Evolutionary conservation across 106 monocot genomes (phyloP).

Genomic region (Dendrobium huoshanense): DNA sequence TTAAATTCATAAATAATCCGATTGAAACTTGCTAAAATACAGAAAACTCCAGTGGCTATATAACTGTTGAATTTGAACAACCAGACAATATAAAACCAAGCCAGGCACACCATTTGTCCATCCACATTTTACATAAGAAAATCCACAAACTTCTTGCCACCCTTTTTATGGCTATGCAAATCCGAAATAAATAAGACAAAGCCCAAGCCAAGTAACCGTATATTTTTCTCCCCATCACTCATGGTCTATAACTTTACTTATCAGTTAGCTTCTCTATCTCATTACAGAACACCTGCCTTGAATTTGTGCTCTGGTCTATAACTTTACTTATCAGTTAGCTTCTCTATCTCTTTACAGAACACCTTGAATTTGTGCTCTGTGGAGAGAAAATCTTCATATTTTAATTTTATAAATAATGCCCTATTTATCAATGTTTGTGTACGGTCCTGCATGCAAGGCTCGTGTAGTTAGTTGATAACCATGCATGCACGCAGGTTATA

Average conservation of each 20-base stretch:
- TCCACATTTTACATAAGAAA: background rate
- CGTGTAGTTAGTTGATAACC: background rate
- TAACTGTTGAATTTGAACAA: background rate
- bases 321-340: background rate
- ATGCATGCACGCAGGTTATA: background rate
- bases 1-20: background rate
- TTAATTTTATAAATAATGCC: background rate
- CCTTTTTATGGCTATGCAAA: background rate
- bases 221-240: background rate
- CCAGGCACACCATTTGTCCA: background rate
- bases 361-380: background rate
- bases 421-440: background rate
- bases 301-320: too few relatives aligned
- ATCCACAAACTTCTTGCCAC: background rate
- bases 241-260: background rate
- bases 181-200: background rate
- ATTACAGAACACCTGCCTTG: background rate
- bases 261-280: background rate
- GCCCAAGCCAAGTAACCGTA: background rate
- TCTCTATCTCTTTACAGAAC: background rate
- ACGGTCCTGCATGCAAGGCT: background rate
- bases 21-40: background rate
- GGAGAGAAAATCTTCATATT: background rate
- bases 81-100: background rate
- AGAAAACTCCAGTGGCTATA: background rate